A percentile compares a stretch with the other conserved stretches of the same genome.
Evolutionary conservation across 345 rosid species (phyloP).

Genomic region (Populus pruinosa): DNA sequence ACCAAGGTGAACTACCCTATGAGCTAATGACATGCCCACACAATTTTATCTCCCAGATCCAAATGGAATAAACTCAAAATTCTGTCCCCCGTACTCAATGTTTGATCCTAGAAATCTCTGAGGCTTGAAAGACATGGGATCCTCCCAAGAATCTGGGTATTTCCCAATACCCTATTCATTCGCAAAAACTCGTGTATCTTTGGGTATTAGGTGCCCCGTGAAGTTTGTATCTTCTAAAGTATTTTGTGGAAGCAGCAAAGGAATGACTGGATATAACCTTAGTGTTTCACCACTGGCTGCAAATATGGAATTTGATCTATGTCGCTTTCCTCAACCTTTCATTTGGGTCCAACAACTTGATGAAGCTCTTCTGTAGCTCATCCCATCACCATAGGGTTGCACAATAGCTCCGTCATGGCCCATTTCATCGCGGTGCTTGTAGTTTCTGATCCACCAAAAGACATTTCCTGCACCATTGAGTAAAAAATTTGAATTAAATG

Average conservation of each 20-base stretch:
- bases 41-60: slow-evolving; percentile 21
- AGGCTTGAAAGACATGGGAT: slow-evolving; percentile 16
- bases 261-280: slow-evolving; percentile 4
- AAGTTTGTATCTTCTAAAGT: slow-evolving; percentile 8
- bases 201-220: slow-evolving; percentile 9
- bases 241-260: slow-evolving; percentile 9
- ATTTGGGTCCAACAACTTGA: background rate
- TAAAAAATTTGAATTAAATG: background rate
- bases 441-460: slow-evolving; percentile 16
- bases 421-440: slow-evolving; percentile 19
- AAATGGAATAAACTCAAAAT: slow-evolving; percentile 15
- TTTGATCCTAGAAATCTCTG: slow-evolving; percentile 16
- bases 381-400: slow-evolving; percentile 13
- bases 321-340: slow-evolving; percentile 13
- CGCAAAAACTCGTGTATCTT: slow-evolving; percentile 13
- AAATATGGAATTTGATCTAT: slow-evolving; percentile 9
- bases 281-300: slow-evolving; percentile 11
- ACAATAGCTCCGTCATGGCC: slow-evolving; percentile 14
- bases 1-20: slow-evolving; percentile 8
- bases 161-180: slow-evolving; percentile 23
- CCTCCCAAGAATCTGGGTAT: slow-evolving; percentile 18
- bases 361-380: slow-evolving; percentile 15
- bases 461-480: slow-evolving; percentile 14
- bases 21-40: slow-evolving; percentile 10
- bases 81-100: slow-evolving; percentile 14